Evolutionary conservation across 2,329 filamentous ascomycete genomes (phyloP).

Genomic region (Mycosphaerella sp.): DNA sequence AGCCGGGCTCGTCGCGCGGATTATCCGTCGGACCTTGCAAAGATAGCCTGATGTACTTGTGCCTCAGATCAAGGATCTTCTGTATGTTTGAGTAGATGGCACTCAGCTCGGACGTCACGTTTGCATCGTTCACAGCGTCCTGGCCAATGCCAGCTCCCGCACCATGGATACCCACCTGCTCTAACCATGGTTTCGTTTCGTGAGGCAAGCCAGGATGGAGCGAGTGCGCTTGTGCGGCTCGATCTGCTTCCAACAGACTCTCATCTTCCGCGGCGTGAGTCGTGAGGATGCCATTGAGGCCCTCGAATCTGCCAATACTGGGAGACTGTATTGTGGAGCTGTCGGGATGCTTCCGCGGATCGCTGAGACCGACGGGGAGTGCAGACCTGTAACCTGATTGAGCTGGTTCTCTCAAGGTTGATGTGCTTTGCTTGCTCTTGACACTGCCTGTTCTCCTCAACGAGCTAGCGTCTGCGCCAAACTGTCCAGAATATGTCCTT

Average conservation of each 20-base stretch:
- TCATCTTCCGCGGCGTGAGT: slow-evolving; percentile 18
- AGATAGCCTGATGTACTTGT: slow-evolving; percentile 83
- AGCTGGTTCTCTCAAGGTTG: slow-evolving; percentile 9
- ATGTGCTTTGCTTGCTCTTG: slow-evolving; percentile 37
- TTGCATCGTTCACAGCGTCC: slow-evolving; percentile 66
- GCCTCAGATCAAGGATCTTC: slow-evolving; percentile 76
- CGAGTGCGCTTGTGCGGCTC: slow-evolving; percentile 44
- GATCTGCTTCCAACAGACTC: slow-evolving; percentile 42
- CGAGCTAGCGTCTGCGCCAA: slow-evolving; percentile 35
- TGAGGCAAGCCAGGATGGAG: slow-evolving; percentile 49
- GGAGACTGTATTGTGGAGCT: slow-evolving; percentile 30
- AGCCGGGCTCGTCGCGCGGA: slow-evolving; percentile 74
- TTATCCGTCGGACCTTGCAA: slow-evolving; percentile 78
- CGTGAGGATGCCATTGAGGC: slow-evolving; percentile 14
- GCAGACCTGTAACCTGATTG: slow-evolving; percentile 29
- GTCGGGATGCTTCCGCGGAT: slow-evolving; percentile 30
- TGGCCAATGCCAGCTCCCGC: slow-evolving; percentile 54
- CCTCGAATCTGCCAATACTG: slow-evolving; percentile 29
- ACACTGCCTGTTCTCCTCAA: slow-evolving; percentile 39
- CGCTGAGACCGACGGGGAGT: slow-evolving; percentile 33
- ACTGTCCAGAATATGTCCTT: slow-evolving; percentile 41
- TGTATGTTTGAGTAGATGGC: slow-evolving; percentile 88
- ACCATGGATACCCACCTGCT: slow-evolving; percentile 52
- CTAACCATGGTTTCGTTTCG: slow-evolving; percentile 51
- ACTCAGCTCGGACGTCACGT: slow-evolving; percentile 75